Evolutionary conservation across 208 protist species (phyloP), one percentile per base, ranked within the genome.

Genomic region (Kentomonas sorsogonicus): DNA sequence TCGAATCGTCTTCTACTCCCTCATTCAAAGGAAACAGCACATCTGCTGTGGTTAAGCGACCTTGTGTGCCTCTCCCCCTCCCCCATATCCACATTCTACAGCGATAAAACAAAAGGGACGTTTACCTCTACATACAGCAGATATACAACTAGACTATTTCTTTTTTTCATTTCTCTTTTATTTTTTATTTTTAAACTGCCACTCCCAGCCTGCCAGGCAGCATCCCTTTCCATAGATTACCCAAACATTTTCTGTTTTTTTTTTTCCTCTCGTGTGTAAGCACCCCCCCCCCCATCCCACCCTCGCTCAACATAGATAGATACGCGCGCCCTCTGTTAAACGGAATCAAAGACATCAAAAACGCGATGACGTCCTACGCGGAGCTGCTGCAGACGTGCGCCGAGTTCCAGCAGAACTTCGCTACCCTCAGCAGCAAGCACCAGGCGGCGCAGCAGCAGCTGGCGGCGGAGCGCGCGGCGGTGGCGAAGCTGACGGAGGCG

Each of bases 351-450:
- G 15, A 18, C 11, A 33, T 25, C 1, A n/a, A n/a, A n/a, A n/a
- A n/a, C 38, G 26, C n/a, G 18, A 89, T 88, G 78, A 58, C 78
- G n/a, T 83, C 79, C 15, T 86, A 89, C 59, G 69, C 79, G 2
- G 86, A 90, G 53, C 69, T 93, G 23, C 67, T 89, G 58, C 69
- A 86, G 45, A 77, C 66, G 26, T 91, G 86, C 59, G 64, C 79
- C 10, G 83, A 90, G 71, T 93, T 87, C 55, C 79, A 88, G 51
- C 72, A 80, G 33, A 93, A 93, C 66, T 93, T 93, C 45, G 66
- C 83, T 33, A 66, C 62, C 9, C 68, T 93, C 18, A 87, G 68
- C 40, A 78, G 64, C 25, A 89, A 88, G 54, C 86, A 80, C 73
- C 84, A 77, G 53, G 69, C 63, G 13, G 38, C 78, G 13, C 31